Percentiles rank a stretch among this genome's conserved stretches.
phyloP scores from a whole-genome alignment of 495 filamentous ascomycete species.

The Penicillium mononematosum region DNA sequence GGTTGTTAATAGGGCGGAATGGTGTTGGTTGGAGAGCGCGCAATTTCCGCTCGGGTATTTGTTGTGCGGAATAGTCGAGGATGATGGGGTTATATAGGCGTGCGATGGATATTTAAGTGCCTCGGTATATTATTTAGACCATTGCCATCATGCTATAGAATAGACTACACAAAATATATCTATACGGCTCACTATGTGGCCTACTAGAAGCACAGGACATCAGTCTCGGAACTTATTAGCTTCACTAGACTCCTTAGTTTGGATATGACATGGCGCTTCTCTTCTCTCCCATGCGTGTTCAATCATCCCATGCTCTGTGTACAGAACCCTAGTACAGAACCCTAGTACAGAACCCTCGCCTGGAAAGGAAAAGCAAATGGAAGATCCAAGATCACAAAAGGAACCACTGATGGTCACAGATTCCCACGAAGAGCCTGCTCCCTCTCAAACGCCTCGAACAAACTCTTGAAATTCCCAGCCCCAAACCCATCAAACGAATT shows the following conservation, averaged over 20 bases:
- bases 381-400: neutral
- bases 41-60: slow-evolving; percentile 9
- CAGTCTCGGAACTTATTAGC: neutral
- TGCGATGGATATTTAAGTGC: neutral
- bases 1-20: slow-evolving; percentile 1
- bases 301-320: neutral
- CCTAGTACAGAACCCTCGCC: no score
- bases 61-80: slow-evolving; percentile 6
- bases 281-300: neutral
- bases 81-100: neutral
- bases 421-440: slow-evolving; percentile 59
- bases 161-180: no score
- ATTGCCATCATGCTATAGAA: no score
- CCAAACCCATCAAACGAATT: slow-evolving; percentile 80
- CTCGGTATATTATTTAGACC: neutral
- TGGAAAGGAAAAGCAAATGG: no score
- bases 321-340: no score
- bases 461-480: slow-evolving; percentile 80
- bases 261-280: neutral
- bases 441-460: slow-evolving; percentile 84
- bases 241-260: neutral
- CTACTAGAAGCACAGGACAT: no score
- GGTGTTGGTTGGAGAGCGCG: neutral
- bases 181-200: no score
- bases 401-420: slow-evolving; percentile 14